Conservation (phyloP, 805 yeast species). For the Metschnikowia arizonensis region DNA sequence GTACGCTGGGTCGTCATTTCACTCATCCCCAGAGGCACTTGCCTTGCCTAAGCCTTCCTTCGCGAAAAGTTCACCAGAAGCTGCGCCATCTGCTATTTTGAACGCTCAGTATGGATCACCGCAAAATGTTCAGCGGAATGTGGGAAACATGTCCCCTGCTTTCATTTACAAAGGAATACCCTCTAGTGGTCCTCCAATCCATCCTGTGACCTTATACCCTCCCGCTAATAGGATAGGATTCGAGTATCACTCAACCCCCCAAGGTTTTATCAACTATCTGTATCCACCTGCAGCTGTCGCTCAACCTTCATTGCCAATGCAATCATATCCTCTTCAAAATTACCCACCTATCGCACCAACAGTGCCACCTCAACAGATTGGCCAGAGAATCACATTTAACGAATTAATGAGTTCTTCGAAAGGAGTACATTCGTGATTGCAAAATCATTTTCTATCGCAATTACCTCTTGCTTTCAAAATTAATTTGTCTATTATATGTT, state of each 20-base stretch:
- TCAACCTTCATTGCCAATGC: slow-evolving; percentile 17
- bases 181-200: slow-evolving; percentile 21
- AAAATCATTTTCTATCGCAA: background rate
- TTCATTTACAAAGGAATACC: slow-evolving; percentile 20
- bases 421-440: slow-evolving; percentile 2
- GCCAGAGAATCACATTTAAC: slow-evolving; percentile 32
- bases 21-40: slow-evolving; percentile 52
- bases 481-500: slow-evolving; percentile 1
- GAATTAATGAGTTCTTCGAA: slow-evolving; percentile 33
- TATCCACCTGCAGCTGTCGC: slow-evolving; percentile 21
- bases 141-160: slow-evolving; percentile 13
- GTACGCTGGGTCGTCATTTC: slow-evolving; percentile 57
- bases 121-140: slow-evolving; percentile 4
- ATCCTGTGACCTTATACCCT: slow-evolving; percentile 34
- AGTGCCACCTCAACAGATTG: slow-evolving; percentile 4
- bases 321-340: slow-evolving; percentile 14
- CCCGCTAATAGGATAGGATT: slow-evolving; percentile 28
- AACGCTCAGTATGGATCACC: slow-evolving; percentile 2
- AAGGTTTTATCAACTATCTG: slow-evolving; percentile 31
- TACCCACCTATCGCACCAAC: slow-evolving; percentile 16
- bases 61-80: slow-evolving; percentile 25
- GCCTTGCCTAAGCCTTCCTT: slow-evolving; percentile 55
- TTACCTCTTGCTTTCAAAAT: background rate
- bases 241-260: slow-evolving; percentile 28
- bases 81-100: background rate